These are phyloP conservation scores for Blastobotrys capitulatus DNA, from an alignment of 1,139 yeast genomes.

Conservation along the genomic window DNA sequence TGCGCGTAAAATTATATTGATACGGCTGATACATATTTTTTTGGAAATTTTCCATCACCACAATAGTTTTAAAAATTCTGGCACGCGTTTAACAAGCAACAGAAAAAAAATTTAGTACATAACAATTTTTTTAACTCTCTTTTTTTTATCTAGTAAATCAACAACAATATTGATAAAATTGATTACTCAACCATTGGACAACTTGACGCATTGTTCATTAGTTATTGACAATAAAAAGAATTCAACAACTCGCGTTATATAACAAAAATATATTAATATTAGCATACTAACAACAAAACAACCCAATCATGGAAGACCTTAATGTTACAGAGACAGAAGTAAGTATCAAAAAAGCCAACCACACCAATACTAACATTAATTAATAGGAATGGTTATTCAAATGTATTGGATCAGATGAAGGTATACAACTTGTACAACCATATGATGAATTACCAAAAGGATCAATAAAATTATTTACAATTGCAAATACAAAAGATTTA, in stretches of 20 bases:
- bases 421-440: constrained; percentile 18
- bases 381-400: constrained; percentile 26
- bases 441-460: constrained; percentile 17
- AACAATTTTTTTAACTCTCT: too few species aligned
- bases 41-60: background rate
- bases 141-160: too few species aligned
- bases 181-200: too few species aligned
- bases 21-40: background rate
- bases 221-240: too few species aligned
- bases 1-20: too few species aligned
- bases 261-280: too few species aligned
- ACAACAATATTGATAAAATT: too few species aligned
- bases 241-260: too few species aligned
- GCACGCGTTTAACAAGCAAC: too few species aligned
- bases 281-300: background rate
- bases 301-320: constrained; percentile 3
- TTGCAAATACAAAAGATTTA: constrained; percentile 18
- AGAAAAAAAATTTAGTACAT: too few species aligned
- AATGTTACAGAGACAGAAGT: constrained; percentile 14
- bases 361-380: constrained; percentile 1
- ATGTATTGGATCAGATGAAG: constrained; percentile 19
- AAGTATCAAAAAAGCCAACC: too few species aligned
- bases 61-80: background rate
- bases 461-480: constrained; percentile 16
- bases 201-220: too few species aligned